These are phyloP conservation scores for Neospora caninum DNA, from an alignment of 169 alveolate species.

Conservation along the genomic window DNA sequence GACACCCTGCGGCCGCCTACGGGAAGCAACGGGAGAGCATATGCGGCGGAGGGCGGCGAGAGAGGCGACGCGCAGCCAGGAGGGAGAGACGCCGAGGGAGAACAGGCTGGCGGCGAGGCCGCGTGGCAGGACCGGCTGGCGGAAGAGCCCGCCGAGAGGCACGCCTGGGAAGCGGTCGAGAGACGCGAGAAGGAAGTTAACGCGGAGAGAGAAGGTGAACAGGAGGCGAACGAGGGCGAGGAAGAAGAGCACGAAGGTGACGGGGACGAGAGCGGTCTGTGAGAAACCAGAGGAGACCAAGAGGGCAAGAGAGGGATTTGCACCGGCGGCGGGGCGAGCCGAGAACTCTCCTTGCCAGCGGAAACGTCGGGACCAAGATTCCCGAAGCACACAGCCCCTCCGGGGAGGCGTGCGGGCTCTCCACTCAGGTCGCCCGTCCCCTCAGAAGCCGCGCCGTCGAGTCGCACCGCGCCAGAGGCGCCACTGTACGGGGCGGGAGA, in stretches of 20 bases:
- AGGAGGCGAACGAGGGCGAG: background rate
- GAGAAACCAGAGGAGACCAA: background rate
- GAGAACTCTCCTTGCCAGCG: background rate
- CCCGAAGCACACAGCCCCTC: background rate
- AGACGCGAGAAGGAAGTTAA: background rate
- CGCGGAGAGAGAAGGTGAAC: background rate
- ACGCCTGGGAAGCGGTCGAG: background rate
- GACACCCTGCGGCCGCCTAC: too few species aligned
- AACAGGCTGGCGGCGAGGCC: background rate
- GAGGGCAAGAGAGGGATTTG: background rate
- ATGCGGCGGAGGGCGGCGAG: background rate
- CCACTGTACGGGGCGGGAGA: too few species aligned
- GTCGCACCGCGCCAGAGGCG: too few species aligned
- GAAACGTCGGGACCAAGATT: background rate
- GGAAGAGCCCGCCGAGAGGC: background rate
- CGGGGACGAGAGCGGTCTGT: background rate
- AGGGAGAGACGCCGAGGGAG: background rate
- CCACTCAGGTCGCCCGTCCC: too few species aligned
- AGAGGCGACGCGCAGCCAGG: background rate
- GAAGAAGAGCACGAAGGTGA: background rate
- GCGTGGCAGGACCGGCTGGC: background rate
- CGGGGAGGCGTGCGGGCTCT: too few species aligned
- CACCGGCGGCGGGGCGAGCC: background rate
- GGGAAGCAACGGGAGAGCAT: too few species aligned
- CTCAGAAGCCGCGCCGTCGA: too few species aligned